Evolutionary conservation across 108 stramenopile genomes (phyloP), one percentile per base, ranked within the genome.

Genomic region (Discostella stelligeroides): DNA sequence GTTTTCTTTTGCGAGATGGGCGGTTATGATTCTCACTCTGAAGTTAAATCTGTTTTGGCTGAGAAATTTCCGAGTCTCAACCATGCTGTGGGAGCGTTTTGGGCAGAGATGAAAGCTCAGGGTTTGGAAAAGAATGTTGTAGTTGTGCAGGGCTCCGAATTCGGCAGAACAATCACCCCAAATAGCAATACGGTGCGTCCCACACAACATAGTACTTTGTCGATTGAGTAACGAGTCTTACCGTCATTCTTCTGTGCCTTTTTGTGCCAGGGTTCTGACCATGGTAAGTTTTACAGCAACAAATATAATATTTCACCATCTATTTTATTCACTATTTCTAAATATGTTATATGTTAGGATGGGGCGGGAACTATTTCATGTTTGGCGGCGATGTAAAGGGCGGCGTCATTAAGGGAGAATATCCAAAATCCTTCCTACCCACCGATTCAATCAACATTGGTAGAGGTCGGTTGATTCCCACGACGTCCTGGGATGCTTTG

Each of bases 401-500:
- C 21, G 79, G 82, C 8, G 71, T 65, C 38, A 72, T 83, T 27
- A 64, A 70, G 21, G 81, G 83, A 14, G 29, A 79, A 38, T 83
- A 80, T 41, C 82, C 82, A 6, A 42, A 42, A 25, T 46, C 70
- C 1, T 73, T 78, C 34, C 30, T 21, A 37, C 46, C 50, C 0
- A 43, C 45, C 18, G 57, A 66, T 51, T 38, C 28, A 14, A 39
- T 42, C 0, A 72, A 77, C 53, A 58, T 82, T 34, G 80, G 76
- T 34, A 56, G 72, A 53, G 85, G 77, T 15, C 72, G 89, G 6
- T 41, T 93, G 24, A 85, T 93, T 21, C 92, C 92, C 14, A 83
- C 86, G 11, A 72, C 73, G 10, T 58, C 72, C 0, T 93, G 92
- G 92, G 92, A 93, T 12, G 60, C 73, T 23, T 55, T 89, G 29